Evolutionary conservation across 306 rosid genomes (phyloP).

Genomic region (Betula pendula): DNA sequence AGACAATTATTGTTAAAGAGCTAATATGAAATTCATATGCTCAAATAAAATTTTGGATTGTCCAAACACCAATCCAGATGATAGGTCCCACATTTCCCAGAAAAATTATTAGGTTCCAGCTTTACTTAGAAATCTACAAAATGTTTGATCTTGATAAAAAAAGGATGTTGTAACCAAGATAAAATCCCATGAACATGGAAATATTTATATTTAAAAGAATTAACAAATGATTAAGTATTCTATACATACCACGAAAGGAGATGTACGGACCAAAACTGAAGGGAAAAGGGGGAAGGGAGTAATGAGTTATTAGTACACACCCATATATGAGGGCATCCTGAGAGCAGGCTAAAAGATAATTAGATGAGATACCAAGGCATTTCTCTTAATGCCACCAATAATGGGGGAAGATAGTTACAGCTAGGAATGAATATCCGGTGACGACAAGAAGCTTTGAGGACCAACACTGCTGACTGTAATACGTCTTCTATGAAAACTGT

Average conservation of each 20-base stretch:
- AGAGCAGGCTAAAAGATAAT: background rate
- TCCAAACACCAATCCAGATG: too few relatives aligned
- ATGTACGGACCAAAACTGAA: conserved; percentile 31
- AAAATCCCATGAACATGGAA: background rate
- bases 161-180: background rate
- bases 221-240: conserved; percentile 33
- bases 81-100: too few relatives aligned
- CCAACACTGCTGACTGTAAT: conserved; percentile 29
- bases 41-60: too few relatives aligned
- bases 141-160: too few relatives aligned
- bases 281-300: background rate
- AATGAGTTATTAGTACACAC: conserved; percentile 29
- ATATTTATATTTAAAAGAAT: conserved; percentile 27
- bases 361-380: background rate
- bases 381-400: conserved; percentile 8
- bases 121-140: too few relatives aligned
- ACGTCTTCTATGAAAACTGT: conserved; percentile 3
- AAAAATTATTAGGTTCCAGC: too few relatives aligned
- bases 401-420: conserved; percentile 28
- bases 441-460: conserved; percentile 42
- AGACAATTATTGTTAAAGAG: too few relatives aligned
- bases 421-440: conserved; percentile 51
- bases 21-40: too few relatives aligned
- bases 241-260: conserved; percentile 1
- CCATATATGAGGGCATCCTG: conserved; percentile 14